Conservation (phyloP, 1,284 basidiomycete genomes). For the Marasmius sp. region DNA sequence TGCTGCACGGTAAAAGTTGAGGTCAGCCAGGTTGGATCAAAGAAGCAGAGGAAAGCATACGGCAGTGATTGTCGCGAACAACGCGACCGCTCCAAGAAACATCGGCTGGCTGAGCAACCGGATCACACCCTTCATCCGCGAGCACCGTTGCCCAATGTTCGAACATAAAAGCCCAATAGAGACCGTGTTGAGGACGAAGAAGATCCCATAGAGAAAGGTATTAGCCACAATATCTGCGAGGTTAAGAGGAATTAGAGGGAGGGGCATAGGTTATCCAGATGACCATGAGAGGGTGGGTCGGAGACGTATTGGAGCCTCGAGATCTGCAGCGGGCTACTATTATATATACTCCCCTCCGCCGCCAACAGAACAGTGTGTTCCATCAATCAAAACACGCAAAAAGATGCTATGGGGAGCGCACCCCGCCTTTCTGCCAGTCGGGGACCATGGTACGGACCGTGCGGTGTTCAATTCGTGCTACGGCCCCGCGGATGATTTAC, state of each 20-base stretch:
- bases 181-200: conserved; percentile 2
- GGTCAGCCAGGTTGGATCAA: neutral
- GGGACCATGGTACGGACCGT: too few species aligned
- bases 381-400: too few species aligned
- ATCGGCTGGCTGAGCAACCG: conserved; percentile 3
- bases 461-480: too few species aligned
- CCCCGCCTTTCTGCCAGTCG: too few species aligned
- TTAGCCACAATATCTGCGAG: neutral
- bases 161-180: neutral
- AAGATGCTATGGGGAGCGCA: too few species aligned
- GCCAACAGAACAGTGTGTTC: too few species aligned
- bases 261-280: neutral
- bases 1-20: conserved; percentile 3
- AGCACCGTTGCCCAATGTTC: neutral
- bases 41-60: neutral
- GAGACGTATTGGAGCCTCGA: too few species aligned
- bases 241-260: neutral
- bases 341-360: too few species aligned
- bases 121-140: neutral
- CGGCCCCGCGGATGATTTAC: too few species aligned
- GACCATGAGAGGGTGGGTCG: too few species aligned
- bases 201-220: conserved; percentile 2
- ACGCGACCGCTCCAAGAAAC: conserved; percentile 3
- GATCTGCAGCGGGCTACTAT: too few species aligned
- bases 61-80: conserved; percentile 1